Percentiles rank a stretch among this genome's conserved stretches.
Evolutionary conservation across 1,284 basidiomycete species (phyloP).

Genomic region (Cryptococcus depauperatus): DNA sequence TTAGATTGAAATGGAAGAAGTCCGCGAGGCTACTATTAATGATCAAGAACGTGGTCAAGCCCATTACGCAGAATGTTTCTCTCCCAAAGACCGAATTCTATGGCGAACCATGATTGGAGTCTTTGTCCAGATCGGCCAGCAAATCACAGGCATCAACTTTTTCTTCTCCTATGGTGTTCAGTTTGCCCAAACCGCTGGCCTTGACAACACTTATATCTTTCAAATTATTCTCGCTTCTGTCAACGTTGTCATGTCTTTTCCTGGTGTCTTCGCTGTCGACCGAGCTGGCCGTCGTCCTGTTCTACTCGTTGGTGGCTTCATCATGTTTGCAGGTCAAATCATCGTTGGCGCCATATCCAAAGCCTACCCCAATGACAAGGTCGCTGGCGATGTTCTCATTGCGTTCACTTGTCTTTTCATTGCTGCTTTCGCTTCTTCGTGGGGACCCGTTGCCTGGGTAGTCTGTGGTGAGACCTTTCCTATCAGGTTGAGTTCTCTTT

Average conservation of each 20-base stretch:
- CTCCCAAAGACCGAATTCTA: conserved; percentile 43
- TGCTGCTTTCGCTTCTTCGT: conserved; percentile 47
- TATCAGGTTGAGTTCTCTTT: conserved; percentile 40
- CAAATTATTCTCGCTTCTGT: conserved; percentile 47
- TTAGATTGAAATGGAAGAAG: conserved; percentile 40
- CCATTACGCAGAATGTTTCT: conserved; percentile 43
- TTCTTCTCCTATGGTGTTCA: conserved; percentile 42
- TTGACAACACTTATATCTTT: conserved; percentile 44
- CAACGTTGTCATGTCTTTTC: conserved; percentile 44
- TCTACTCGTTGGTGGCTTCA: conserved; percentile 45
- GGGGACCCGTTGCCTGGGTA: conserved; percentile 46
- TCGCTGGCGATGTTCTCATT: conserved; percentile 47
- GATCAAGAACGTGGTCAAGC: conserved; percentile 38
- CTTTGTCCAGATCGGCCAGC: conserved; percentile 44
- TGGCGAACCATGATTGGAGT: conserved; percentile 43
- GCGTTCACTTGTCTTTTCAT: conserved; percentile 49
- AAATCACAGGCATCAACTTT: conserved; percentile 44
- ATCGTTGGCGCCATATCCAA: conserved; percentile 45
- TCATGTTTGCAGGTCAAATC: conserved; percentile 47
- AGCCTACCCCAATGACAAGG: conserved; percentile 24
- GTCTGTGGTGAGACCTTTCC: conserved; percentile 47
- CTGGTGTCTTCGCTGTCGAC: conserved; percentile 44
- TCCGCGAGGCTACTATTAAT: conserved; percentile 34
- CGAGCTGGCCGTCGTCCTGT: conserved; percentile 46
- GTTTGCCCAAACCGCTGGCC: conserved; percentile 43